Conservation (phyloP, 768 basidiomycete species). For the Fistulinella prunicolor region DNA sequence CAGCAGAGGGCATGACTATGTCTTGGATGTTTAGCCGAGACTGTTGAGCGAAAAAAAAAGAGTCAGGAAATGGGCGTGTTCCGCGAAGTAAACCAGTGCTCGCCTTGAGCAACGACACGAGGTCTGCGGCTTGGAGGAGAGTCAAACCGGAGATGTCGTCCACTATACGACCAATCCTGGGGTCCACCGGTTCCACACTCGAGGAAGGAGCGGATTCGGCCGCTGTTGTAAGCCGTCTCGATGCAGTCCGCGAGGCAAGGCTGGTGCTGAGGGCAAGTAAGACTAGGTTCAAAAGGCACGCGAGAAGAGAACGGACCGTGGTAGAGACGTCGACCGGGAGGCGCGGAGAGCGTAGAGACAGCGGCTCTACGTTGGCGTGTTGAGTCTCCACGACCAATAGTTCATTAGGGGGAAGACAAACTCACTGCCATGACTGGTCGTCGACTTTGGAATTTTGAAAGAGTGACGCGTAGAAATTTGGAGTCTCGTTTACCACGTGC, state of each 20-base stretch:
- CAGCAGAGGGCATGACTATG: constrained; percentile 85
- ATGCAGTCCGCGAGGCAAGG: constrained; percentile 27
- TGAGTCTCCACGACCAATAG: background rate
- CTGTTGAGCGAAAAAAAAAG: constrained; percentile 37
- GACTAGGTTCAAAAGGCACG: background rate
- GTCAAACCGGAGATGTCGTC: constrained; percentile 90
- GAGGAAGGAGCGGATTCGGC: constrained; percentile 43
- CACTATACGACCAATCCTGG: constrained; percentile 78
- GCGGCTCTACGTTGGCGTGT: constrained; percentile 17
- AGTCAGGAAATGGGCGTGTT: background rate
- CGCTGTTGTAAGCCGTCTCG: constrained; percentile 55
- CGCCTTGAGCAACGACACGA: constrained; percentile 90
- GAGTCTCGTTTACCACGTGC: background rate
- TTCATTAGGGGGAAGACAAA: background rate
- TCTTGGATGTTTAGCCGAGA: constrained; percentile 94
- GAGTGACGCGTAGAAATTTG: constrained; percentile 17
- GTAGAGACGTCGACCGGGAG: constrained; percentile 13
- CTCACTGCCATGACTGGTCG: constrained; percentile 29
- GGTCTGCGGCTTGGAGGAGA: constrained; percentile 91
- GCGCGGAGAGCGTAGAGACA: constrained; percentile 17
- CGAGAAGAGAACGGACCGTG: constrained; percentile 8
- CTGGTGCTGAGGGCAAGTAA: constrained; percentile 13
- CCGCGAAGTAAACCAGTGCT: constrained; percentile 9
- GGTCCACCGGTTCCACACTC: constrained; percentile 46
- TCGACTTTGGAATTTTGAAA: constrained; percentile 12